Percentiles rank a stretch among this genome's conserved stretches.
Conservation (phyloP, 371 early-diverging fungal species). For the Mycotypha africana region DNA sequence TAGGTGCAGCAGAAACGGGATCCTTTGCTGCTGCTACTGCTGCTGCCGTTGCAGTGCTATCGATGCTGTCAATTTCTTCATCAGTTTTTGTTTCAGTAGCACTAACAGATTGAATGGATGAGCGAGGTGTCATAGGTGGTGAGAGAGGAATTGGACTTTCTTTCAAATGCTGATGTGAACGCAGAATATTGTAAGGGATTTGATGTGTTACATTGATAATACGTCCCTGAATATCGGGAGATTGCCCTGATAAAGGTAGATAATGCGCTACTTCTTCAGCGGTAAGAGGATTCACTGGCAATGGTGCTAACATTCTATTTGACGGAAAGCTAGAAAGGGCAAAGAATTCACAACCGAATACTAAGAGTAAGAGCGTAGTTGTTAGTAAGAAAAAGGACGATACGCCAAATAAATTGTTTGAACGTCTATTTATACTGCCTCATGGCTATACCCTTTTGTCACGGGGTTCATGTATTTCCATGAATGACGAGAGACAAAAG, state of each 20-base stretch:
- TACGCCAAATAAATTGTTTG: too few relatives aligned
- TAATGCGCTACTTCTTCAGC: constrained; percentile 24
- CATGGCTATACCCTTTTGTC: too few relatives aligned
- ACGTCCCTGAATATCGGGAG: constrained; percentile 25
- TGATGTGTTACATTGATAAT: constrained; percentile 33
- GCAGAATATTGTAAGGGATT: constrained; percentile 24
- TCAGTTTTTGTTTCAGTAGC: background rate
- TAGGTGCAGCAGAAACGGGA: constrained; percentile 23
- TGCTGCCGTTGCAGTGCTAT: background rate
- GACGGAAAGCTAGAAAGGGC: too few relatives aligned
- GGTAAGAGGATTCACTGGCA: constrained; percentile 20
- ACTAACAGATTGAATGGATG: background rate
- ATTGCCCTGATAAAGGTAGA: constrained; percentile 21
- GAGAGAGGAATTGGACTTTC: constrained; percentile 3
- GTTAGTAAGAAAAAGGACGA: too few relatives aligned
- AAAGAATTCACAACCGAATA: too few relatives aligned
- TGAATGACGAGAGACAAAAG: too few relatives aligned
- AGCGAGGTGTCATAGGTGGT: constrained; percentile 4
- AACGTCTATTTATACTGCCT: too few relatives aligned
- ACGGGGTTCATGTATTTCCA: too few relatives aligned
- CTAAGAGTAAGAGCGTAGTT: too few relatives aligned
- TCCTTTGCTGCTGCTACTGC: constrained; percentile 1
- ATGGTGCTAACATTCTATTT: too few relatives aligned
- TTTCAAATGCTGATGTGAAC: constrained; percentile 8
- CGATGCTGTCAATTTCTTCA: background rate